A percentile compares a stretch with the other conserved stretches of the same genome.
These are phyloP conservation scores for Yarrowia porcina DNA, from an alignment of 805 yeast species.

Conservation along the genomic window DNA sequence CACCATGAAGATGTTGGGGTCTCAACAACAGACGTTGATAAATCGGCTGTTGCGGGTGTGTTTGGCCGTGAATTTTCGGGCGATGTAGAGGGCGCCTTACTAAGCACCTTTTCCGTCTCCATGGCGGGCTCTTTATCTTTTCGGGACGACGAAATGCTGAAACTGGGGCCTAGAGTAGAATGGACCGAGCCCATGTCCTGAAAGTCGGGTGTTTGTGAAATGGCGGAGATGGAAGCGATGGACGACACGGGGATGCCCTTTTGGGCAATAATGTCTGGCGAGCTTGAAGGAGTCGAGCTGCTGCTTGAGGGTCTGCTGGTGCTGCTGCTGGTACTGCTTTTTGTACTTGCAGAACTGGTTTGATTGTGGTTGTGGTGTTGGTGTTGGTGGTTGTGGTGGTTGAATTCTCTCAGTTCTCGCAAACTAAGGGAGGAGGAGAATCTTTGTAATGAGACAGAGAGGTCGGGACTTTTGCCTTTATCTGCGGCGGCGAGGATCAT, in stretches of 20 bases:
- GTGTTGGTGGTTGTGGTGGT: not conserved
- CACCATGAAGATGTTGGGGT: conserved; percentile 21
- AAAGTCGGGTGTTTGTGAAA: conserved; percentile 13
- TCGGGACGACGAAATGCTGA: not conserved
- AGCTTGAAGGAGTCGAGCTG: not conserved
- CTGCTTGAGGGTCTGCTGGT: not conserved
- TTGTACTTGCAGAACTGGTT: not conserved
- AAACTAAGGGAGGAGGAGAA: not conserved
- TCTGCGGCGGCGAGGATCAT: not conserved
- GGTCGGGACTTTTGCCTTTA: conserved; percentile 15
- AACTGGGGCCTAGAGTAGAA: conserved; percentile 4
- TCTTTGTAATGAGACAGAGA: conserved; percentile 5
- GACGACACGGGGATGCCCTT: conserved; percentile 19
- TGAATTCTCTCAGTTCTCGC: not conserved
- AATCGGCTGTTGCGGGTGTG: not conserved
- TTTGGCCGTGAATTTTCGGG: not conserved
- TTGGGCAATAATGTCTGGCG: conserved; percentile 19
- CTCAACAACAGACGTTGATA: not conserved
- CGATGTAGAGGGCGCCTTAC: not conserved
- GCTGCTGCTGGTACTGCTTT: not conserved
- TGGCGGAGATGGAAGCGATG: conserved; percentile 18
- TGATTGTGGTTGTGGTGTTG: not conserved
- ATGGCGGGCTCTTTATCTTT: not conserved
- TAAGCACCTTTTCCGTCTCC: conserved; percentile 4
- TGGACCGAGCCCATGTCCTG: conserved; percentile 19